Conservation (phyloP, 2,329 filamentous ascomycete genomes). For the Salinomyces thailandicus region DNA sequence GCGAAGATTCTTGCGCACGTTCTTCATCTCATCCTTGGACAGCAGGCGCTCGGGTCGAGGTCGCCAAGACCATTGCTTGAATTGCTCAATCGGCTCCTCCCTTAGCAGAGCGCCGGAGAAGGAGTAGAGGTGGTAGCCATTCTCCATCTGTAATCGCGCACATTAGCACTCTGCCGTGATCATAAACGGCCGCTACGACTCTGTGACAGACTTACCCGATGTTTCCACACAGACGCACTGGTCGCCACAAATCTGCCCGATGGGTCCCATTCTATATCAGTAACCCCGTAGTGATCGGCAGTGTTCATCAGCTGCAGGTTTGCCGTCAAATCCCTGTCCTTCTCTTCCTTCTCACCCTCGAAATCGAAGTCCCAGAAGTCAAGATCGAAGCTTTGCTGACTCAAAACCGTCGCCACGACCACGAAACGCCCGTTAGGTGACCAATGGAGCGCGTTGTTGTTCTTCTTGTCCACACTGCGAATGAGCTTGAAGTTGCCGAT, state of each 20-base stretch:
- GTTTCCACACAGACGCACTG: slow-evolving; percentile 91
- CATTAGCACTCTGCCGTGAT: background rate
- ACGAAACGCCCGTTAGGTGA: slow-evolving; percentile 92
- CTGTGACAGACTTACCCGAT: slow-evolving; percentile 80
- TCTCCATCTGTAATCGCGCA: slow-evolving; percentile 96
- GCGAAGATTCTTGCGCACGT: slow-evolving; percentile 93
- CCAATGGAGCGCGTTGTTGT: slow-evolving; percentile 99
- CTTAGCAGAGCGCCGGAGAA: slow-evolving; percentile 84
- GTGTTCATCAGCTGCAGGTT: slow-evolving; percentile 93
- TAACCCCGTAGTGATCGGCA: slow-evolving; percentile 92
- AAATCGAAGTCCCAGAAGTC: slow-evolving; percentile 98
- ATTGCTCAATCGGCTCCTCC: slow-evolving; percentile 88
- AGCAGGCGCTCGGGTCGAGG: slow-evolving; percentile 86
- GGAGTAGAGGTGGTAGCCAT: slow-evolving; percentile 96
- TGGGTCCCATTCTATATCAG: slow-evolving; percentile 96
- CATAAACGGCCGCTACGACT: background rate
- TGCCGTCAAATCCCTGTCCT: slow-evolving; percentile 85
- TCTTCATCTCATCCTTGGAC: slow-evolving; percentile 92
- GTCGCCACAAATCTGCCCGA: slow-evolving; percentile 90
- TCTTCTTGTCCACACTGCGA: slow-evolving; percentile 95
- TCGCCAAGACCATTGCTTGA: slow-evolving; percentile 95
- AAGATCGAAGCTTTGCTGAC: slow-evolving; percentile 85
- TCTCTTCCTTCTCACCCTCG: slow-evolving; percentile 86
- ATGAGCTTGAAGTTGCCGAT: slow-evolving; percentile 95
- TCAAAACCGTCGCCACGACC: slow-evolving; percentile 83